Evolutionary conservation across 2,329 filamentous ascomycete genomes (phyloP).

Genomic region (Ceratocystiopsis minuta): DNA sequence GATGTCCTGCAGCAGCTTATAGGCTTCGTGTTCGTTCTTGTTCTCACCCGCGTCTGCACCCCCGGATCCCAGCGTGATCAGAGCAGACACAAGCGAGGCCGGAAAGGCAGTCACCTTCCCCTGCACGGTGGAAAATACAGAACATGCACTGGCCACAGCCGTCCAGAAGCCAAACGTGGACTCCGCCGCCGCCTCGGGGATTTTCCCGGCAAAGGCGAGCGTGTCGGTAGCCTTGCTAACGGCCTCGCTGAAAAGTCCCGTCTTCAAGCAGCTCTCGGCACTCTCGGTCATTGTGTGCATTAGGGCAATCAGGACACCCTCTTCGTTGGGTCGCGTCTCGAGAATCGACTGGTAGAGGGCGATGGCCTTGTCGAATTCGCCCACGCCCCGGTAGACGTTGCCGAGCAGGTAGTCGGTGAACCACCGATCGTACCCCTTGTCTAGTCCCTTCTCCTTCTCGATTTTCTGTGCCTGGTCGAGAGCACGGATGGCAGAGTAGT

Average conservation of each 20-base stretch:
- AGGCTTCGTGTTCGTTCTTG: conserved; percentile 21
- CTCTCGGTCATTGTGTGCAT: conserved; percentile 78
- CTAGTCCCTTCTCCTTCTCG: conserved; percentile 37
- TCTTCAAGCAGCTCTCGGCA: conserved; percentile 58
- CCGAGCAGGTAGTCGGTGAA: conserved; percentile 94
- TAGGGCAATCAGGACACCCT: conserved; percentile 73
- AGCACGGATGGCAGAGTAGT: conserved; percentile 84
- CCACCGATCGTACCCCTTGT: conserved; percentile 56
- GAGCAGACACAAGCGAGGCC: conserved; percentile 29
- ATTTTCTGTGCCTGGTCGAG: conserved; percentile 71
- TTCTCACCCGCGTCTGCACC: conserved; percentile 21
- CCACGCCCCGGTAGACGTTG: conserved; percentile 82
- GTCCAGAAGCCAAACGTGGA: conserved; percentile 89
- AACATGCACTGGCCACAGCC: conserved; percentile 71
- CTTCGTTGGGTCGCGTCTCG: conserved; percentile 48
- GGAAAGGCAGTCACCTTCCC: conserved; percentile 48
- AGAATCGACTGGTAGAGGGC: conserved; percentile 59
- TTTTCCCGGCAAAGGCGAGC: conserved; percentile 46
- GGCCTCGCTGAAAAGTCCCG: conserved; percentile 73
- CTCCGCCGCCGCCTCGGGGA: conserved; percentile 41
- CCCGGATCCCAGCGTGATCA: conserved; percentile 31
- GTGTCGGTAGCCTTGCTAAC: conserved; percentile 50
- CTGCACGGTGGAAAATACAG: conserved; percentile 66
- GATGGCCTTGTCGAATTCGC: conserved; percentile 75
- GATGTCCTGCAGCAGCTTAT: conserved; percentile 46